phyloP scores from a whole-genome alignment of 2,329 filamentous ascomycete species.

The Clarireedia homoeocarpa region DNA sequence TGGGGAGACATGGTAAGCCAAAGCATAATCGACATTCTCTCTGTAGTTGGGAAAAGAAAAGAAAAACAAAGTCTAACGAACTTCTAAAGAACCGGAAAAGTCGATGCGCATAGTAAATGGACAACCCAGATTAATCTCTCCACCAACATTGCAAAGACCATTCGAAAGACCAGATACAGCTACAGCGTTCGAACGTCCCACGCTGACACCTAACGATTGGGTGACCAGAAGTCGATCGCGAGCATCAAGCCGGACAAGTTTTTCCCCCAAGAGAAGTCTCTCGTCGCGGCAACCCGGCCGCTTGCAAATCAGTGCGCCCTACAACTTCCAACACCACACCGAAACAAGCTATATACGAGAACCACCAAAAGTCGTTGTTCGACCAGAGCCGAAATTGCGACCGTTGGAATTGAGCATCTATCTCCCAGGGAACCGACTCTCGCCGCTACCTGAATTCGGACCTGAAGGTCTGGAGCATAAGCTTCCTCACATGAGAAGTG shows the following conservation, averaged over 20 bases:
- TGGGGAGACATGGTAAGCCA: constrained; percentile 23
- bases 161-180: constrained; percentile 18
- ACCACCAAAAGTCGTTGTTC: constrained; percentile 33
- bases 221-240: constrained; percentile 32
- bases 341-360: constrained; percentile 6
- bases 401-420: constrained; percentile 52
- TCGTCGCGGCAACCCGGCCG: constrained; percentile 32
- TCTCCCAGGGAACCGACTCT: constrained; percentile 38
- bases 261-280: constrained; percentile 36
- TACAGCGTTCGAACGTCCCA: background rate
- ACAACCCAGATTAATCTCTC: constrained; percentile 33
- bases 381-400: constrained; percentile 34
- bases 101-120: constrained; percentile 33
- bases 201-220: constrained; percentile 22
- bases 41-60: background rate
- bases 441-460: constrained; percentile 48
- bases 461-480: constrained; percentile 17
- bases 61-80: background rate
- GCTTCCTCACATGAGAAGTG: constrained; percentile 23
- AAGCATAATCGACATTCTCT: background rate
- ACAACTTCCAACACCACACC: constrained; percentile 7
- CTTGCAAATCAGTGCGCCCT: constrained; percentile 8
- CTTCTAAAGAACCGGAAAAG: constrained; percentile 26
- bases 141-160: constrained; percentile 26
- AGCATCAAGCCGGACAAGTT: constrained; percentile 35